phyloP scores from a whole-genome alignment of 1,284 basidiomycete genomes.

The Thelephora terrestris region DNA sequence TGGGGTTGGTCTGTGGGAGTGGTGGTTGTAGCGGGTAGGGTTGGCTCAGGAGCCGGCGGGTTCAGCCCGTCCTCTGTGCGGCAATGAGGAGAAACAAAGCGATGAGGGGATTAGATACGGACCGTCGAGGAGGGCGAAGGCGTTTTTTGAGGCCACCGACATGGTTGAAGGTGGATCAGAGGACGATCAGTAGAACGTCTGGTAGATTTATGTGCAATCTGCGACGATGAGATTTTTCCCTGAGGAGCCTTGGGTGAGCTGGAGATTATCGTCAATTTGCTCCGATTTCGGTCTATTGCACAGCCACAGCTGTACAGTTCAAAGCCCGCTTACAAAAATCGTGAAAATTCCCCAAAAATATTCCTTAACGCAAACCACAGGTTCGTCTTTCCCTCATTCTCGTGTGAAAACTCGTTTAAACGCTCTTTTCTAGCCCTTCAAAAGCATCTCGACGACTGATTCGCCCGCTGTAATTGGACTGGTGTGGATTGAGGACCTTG shows the following conservation, averaged over 20 bases:
- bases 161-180: slow-evolving; percentile 57
- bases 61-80: slow-evolving; percentile 34
- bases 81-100: slow-evolving; percentile 5
- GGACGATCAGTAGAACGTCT: slow-evolving; percentile 30
- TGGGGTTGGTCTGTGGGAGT: slow-evolving; percentile 21
- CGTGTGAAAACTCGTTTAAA: slow-evolving; percentile 7
- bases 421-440: slow-evolving; percentile 35
- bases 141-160: slow-evolving; percentile 82
- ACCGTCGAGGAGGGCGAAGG: slow-evolving; percentile 73
- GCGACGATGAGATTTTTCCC: neutral
- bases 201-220: slow-evolving; percentile 3
- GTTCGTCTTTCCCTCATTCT: slow-evolving; percentile 25
- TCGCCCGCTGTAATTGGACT: slow-evolving; percentile 57
- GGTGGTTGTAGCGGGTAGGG: slow-evolving; percentile 32
- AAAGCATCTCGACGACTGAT: slow-evolving; percentile 84
- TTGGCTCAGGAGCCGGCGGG: slow-evolving; percentile 23
- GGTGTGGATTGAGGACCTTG: slow-evolving; percentile 72
- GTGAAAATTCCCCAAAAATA: neutral
- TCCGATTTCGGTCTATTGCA: too few species aligned
- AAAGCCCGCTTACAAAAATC: slow-evolving; percentile 18
- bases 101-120: slow-evolving; percentile 17
- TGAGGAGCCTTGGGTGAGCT: neutral
- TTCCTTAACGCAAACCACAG: slow-evolving; percentile 49
- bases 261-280: too few species aligned
- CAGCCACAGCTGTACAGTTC: slow-evolving; percentile 25